Percentiles rank a stretch among this genome's conserved stretches.
phyloP scores from a whole-genome alignment of 2,329 filamentous ascomycete genomes.

The Bipolaris cookei region DNA sequence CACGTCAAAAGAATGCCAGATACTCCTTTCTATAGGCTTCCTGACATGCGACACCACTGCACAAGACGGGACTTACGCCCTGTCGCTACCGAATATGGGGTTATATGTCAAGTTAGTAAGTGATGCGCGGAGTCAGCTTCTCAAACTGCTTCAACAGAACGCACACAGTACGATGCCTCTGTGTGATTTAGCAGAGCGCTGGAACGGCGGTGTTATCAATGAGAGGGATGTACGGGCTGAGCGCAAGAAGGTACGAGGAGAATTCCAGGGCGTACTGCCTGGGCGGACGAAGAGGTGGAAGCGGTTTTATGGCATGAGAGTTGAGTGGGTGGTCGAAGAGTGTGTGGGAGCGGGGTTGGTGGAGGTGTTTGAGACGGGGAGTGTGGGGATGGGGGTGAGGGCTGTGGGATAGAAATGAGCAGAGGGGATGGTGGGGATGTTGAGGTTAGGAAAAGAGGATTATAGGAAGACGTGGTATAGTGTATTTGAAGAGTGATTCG shows the following conservation, averaged over 20 bases:
- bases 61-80: constrained; percentile 50
- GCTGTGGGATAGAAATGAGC: neutral
- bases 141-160: constrained; percentile 64
- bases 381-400: constrained; percentile 70
- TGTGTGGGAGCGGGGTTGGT: constrained; percentile 72
- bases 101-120: constrained; percentile 70
- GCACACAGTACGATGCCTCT: constrained; percentile 67
- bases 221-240: constrained; percentile 54
- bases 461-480: too few species aligned
- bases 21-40: too few species aligned
- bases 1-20: too few species aligned
- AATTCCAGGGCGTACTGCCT: constrained; percentile 63
- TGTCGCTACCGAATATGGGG: constrained; percentile 72
- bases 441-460: too few species aligned
- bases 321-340: constrained; percentile 74
- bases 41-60: too few species aligned
- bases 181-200: constrained; percentile 67
- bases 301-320: constrained; percentile 71
- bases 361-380: constrained; percentile 76
- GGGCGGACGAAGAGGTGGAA: constrained; percentile 73
- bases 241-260: constrained; percentile 61
- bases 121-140: constrained; percentile 66
- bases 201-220: constrained; percentile 71
- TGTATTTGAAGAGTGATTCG: too few species aligned
- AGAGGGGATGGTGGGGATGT: too few species aligned